Conservation (phyloP, 345 rosid species). For the Heritiera littoralis region DNA sequence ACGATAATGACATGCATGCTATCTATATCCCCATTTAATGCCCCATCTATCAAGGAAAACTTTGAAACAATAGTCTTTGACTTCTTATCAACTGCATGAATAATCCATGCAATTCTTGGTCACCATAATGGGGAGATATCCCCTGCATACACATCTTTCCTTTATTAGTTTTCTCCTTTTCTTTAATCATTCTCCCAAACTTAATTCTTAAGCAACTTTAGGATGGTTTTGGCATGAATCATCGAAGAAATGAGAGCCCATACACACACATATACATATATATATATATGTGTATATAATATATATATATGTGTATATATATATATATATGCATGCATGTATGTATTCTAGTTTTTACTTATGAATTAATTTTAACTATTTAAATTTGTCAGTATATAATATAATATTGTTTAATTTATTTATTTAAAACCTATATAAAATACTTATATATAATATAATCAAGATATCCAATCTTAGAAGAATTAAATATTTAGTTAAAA, state of each 20-base stretch:
- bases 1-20: not conserved
- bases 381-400: too few species aligned
- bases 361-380: too few species aligned
- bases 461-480: too few species aligned
- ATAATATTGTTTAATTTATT: too few species aligned
- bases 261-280: not conserved
- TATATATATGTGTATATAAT: not conserved
- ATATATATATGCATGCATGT: too few species aligned
- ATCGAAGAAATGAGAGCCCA: conserved; percentile 16
- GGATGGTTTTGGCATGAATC: conserved; percentile 22
- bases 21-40: not conserved
- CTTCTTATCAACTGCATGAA: conserved; percentile 9
- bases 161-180: not conserved
- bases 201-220: conserved; percentile 24
- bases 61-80: not conserved
- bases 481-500: too few species aligned
- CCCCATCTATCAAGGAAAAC: not conserved
- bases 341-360: too few species aligned
- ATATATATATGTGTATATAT: too few species aligned
- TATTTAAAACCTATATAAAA: too few species aligned
- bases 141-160: not conserved
- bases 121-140: conserved; percentile 25
- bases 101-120: conserved; percentile 29
- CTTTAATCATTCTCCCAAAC: conserved; percentile 24
- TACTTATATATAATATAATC: too few species aligned